Evolutionary conservation across 371 early-diverging fungal species (phyloP).

Genomic region (Fennellomyces sp.): DNA sequence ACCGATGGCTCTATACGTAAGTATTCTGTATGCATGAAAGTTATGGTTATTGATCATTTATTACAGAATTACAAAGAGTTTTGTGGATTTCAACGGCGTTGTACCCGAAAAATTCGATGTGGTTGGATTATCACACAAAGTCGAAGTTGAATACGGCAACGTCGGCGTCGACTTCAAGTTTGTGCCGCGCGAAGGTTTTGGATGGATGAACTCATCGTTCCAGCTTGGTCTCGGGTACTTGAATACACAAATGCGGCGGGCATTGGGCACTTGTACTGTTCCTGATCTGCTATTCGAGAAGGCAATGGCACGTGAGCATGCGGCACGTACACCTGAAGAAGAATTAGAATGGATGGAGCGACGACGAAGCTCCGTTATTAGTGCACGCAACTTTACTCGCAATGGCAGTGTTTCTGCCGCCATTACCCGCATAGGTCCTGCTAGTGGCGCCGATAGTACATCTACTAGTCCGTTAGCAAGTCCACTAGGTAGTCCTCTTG

Average conservation of each 20-base stretch:
- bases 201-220: conserved; percentile 97
- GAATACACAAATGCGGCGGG: conserved; percentile 73
- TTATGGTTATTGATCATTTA: background rate
- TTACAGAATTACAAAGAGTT: conserved; percentile 80
- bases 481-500: background rate
- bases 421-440: conserved; percentile 25
- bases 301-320: conserved; percentile 16
- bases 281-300: conserved; percentile 72
- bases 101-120: conserved; percentile 95
- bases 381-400: conserved; percentile 34
- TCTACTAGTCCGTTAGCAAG: background rate
- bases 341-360: conserved; percentile 6
- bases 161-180: conserved; percentile 94
- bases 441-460: background rate
- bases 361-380: conserved; percentile 15
- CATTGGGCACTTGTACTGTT: conserved; percentile 79
- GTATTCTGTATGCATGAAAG: conserved; percentile 7
- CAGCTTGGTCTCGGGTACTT: conserved; percentile 83
- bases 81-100: conserved; percentile 96
- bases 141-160: conserved; percentile 95
- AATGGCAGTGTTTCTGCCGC: conserved; percentile 34
- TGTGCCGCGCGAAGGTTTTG: conserved; percentile 95
- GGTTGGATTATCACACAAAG: conserved; percentile 86
- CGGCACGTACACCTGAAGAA: background rate
- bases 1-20: conserved; percentile 90